Percentiles rank a stretch among this genome's conserved stretches.
Conservation (phyloP, 2,329 filamentous ascomycete species). For the Botrytis paeoniae region DNA sequence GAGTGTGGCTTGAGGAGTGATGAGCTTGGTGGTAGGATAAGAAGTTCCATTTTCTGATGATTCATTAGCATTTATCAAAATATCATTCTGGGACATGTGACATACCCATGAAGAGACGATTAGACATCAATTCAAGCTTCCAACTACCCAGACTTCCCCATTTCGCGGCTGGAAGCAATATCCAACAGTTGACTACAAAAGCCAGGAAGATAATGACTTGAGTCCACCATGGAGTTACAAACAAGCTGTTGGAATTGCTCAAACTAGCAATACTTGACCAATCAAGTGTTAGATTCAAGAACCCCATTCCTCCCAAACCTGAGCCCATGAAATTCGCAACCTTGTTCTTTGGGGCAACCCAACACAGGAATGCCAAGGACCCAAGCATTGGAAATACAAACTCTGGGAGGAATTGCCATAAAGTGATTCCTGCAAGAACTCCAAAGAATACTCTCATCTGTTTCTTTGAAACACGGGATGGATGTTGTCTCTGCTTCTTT, state of each 20-base stretch:
- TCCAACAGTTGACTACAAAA: slow-evolving; percentile 56
- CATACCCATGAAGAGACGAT: slow-evolving; percentile 49
- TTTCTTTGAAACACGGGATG: slow-evolving; percentile 47
- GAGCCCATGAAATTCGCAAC: slow-evolving; percentile 59
- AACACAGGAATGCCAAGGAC: slow-evolving; percentile 60
- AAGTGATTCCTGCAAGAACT: slow-evolving; percentile 49
- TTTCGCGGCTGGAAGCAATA: slow-evolving; percentile 57
- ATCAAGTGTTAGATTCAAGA: slow-evolving; percentile 57
- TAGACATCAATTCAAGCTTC: slow-evolving; percentile 56
- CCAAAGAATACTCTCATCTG: slow-evolving; percentile 58
- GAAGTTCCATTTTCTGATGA: slow-evolving; percentile 35
- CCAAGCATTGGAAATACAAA: slow-evolving; percentile 58
- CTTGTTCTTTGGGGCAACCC: slow-evolving; percentile 57
- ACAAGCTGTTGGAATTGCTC: slow-evolving; percentile 44
- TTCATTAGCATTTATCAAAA: not conserved
- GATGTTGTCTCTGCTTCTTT: slow-evolving; percentile 49
- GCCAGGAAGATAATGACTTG: slow-evolving; percentile 54
- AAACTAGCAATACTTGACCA: slow-evolving; percentile 58
- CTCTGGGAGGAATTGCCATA: slow-evolving; percentile 63
- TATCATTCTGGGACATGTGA: not conserved
- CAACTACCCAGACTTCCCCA: slow-evolving; percentile 53
- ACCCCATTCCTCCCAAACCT: slow-evolving; percentile 60
- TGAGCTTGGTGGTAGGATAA: slow-evolving; percentile 39
- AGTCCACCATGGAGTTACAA: slow-evolving; percentile 58
- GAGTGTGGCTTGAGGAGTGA: slow-evolving; percentile 37